Conservation (phyloP, 345 rosid species). For the Gossypium turneri region DNA sequence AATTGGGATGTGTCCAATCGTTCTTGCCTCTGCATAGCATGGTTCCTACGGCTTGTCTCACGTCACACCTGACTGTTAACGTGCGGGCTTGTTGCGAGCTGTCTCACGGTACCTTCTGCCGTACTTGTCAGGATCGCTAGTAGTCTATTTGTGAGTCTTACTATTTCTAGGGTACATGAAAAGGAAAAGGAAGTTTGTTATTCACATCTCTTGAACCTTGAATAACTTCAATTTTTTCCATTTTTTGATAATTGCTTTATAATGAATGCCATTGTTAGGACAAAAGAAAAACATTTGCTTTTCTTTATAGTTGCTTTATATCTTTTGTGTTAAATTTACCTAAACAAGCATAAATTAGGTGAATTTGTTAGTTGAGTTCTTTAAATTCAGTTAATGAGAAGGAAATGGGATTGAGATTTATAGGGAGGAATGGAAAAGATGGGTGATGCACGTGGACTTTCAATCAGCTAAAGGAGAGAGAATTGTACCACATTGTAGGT, state of each 20-base stretch:
- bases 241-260: background rate
- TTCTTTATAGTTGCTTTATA: background rate
- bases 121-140: slow-evolving; percentile 98
- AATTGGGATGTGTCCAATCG: slow-evolving; percentile 64
- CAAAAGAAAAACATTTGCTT: background rate
- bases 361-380: slow-evolving; percentile 10
- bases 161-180: slow-evolving; percentile 43
- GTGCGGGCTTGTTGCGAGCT: slow-evolving; percentile 85
- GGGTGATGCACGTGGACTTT: slow-evolving; percentile 76
- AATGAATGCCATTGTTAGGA: background rate
- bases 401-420: slow-evolving; percentile 56
- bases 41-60: slow-evolving; percentile 41
- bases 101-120: slow-evolving; percentile 95
- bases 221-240: slow-evolving; percentile 19
- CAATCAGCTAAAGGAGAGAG: slow-evolving; percentile 70
- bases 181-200: slow-evolving; percentile 16
- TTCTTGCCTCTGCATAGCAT: slow-evolving; percentile 61
- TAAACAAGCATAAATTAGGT: slow-evolving; percentile 7
- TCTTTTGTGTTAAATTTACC: background rate
- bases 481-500: slow-evolving; percentile 74
- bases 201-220: slow-evolving; percentile 8
- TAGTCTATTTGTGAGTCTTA: slow-evolving; percentile 82
- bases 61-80: slow-evolving; percentile 63
- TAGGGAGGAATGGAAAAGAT: slow-evolving; percentile 82
- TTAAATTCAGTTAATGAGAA: slow-evolving; percentile 36